phyloP scores from a whole-genome alignment of 2,329 filamentous ascomycete genomes.

The Phoma sp. region DNA sequence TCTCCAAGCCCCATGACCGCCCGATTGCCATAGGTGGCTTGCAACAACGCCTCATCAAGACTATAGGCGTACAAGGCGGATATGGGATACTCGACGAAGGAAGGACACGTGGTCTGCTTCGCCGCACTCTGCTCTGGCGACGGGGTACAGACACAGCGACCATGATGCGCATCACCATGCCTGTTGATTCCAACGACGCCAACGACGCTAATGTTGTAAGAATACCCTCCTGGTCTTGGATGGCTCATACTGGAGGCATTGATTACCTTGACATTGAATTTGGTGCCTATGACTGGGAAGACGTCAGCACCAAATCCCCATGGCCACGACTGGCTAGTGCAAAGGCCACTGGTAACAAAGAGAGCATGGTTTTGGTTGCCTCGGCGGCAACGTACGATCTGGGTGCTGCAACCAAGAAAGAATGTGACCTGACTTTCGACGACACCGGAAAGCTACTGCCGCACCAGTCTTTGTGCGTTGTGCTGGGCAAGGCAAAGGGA shows the following conservation, averaged over 20 bases:
- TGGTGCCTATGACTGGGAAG: background rate
- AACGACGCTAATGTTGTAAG: too few species aligned
- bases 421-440: too few species aligned
- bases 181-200: too few species aligned
- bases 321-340: too few species aligned
- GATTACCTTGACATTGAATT: background rate
- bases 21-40: constrained; percentile 45
- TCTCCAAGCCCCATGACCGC: constrained; percentile 33
- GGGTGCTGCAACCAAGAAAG: too few species aligned
- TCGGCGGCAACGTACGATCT: too few species aligned
- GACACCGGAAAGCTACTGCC: too few species aligned
- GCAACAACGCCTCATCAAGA: constrained; percentile 33
- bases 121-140: background rate
- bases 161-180: background rate
- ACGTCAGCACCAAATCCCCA: too few species aligned
- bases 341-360: too few species aligned
- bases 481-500: too few species aligned
- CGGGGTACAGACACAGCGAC: background rate
- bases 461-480: too few species aligned
- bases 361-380: too few species aligned
- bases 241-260: background rate
- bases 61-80: constrained; percentile 13
- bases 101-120: background rate
- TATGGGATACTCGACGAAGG: background rate
- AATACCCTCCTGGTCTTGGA: background rate